Conservation (phyloP, 2,329 filamentous ascomycete species). For the Penicillium janthinellum region DNA sequence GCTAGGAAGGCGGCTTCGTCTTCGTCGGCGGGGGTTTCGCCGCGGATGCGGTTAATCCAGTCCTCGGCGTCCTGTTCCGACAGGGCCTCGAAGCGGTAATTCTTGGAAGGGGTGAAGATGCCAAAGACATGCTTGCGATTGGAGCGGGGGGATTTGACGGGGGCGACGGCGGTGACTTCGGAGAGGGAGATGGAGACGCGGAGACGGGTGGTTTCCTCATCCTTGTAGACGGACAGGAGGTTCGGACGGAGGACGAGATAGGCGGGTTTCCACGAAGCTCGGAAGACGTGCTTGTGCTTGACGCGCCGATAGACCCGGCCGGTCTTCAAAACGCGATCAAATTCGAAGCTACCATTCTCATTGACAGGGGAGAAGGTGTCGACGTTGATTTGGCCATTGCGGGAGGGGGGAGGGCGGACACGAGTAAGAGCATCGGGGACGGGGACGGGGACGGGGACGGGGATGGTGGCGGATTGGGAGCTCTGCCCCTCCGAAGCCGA, state of each 20-base stretch:
- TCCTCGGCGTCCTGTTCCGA: constrained; percentile 74
- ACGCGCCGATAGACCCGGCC: constrained; percentile 86
- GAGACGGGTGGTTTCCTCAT: constrained; percentile 84
- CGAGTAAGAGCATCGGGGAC: constrained; percentile 29
- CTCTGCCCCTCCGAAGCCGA: constrained; percentile 27
- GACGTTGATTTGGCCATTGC: constrained; percentile 55
- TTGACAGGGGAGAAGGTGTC: constrained; percentile 83
- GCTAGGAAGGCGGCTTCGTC: constrained; percentile 79
- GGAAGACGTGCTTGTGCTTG: constrained; percentile 83
- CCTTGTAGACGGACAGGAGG: constrained; percentile 88
- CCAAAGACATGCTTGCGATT: constrained; percentile 87
- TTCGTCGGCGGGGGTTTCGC: constrained; percentile 80
- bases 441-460: constrained; percentile 33
- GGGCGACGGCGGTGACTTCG: constrained; percentile 87
- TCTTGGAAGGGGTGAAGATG: constrained; percentile 85
- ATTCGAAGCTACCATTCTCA: constrained; percentile 93
- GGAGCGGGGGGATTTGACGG: constrained; percentile 85
- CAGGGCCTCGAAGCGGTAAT: constrained; percentile 83
- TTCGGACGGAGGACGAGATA: constrained; percentile 90
- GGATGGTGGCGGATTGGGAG: constrained; percentile 28
- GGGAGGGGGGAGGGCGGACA: constrained; percentile 28
- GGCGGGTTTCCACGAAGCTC: constrained; percentile 83
- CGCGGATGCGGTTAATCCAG: constrained; percentile 82
- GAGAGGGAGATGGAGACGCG: constrained; percentile 84
- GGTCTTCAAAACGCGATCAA: constrained; percentile 88